A percentile compares a stretch with the other conserved stretches of the same genome.
Conservation (phyloP, 2,329 filamentous ascomycete genomes). For the Fusarium sp. region DNA sequence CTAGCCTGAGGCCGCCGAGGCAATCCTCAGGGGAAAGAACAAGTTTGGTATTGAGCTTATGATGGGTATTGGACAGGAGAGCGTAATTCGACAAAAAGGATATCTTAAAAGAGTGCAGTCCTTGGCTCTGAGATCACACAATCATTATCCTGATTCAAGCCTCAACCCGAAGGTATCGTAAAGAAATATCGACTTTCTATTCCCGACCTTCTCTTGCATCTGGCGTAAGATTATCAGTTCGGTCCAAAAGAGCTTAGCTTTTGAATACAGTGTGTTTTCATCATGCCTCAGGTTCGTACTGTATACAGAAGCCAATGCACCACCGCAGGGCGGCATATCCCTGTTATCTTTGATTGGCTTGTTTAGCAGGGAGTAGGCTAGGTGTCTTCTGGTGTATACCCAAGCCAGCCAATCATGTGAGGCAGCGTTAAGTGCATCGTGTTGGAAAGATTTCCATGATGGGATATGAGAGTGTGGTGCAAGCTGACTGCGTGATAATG, state of each 20-base stretch:
- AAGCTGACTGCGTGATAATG: slow-evolving; percentile 38
- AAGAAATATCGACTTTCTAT: background rate
- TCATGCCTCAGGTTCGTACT: slow-evolving; percentile 15
- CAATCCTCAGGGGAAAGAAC: slow-evolving; percentile 2
- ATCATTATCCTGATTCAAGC: background rate
- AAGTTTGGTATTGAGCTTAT: background rate
- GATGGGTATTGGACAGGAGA: background rate
- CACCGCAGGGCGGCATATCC: slow-evolving; percentile 25
- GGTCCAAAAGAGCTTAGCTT: slow-evolving; percentile 1
- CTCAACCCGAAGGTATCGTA: background rate
- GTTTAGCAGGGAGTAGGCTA: slow-evolving; percentile 19
- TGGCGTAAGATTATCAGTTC: slow-evolving; percentile 3
- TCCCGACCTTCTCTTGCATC: background rate
- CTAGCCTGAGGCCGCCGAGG: slow-evolving; percentile 38
- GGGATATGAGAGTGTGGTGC: slow-evolving; percentile 42
- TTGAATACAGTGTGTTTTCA: slow-evolving; percentile 5
- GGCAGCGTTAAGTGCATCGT: slow-evolving; percentile 19
- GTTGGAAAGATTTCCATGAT: slow-evolving; percentile 39
- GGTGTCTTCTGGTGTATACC: slow-evolving; percentile 20
- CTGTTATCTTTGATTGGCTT: slow-evolving; percentile 34
- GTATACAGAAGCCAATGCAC: slow-evolving; percentile 21
- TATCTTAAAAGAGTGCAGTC: no score
- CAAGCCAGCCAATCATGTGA: slow-evolving; percentile 30
- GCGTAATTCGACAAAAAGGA: background rate
- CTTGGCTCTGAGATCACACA: background rate